Evolutionary conservation across 202 grass and related monocot species (phyloP).

Genomic region (Panicum virgatum): DNA sequence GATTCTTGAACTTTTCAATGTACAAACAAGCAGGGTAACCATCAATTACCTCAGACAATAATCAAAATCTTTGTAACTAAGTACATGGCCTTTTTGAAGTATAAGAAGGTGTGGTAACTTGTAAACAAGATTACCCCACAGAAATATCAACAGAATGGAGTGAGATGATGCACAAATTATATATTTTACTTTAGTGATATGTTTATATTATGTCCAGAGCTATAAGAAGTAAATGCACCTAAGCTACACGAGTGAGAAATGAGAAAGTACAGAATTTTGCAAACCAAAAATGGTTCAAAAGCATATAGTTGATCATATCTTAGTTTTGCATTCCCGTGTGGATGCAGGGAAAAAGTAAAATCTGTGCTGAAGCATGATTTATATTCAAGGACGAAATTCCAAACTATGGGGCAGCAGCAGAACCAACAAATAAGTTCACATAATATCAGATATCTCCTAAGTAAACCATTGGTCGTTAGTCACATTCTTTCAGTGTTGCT

Average conservation of each 20-base stretch:
- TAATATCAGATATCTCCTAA: neutral
- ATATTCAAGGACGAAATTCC: neutral
- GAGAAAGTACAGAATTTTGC: conserved; percentile 4
- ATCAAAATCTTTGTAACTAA: neutral
- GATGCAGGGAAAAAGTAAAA: conserved; percentile 12
- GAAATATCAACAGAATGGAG: neutral
- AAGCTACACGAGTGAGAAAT: neutral
- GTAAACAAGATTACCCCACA: neutral
- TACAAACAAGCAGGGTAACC: conserved; percentile 11
- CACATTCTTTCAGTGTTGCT: neutral
- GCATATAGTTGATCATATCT: conserved; percentile 4
- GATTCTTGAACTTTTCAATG: neutral
- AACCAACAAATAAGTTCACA: conserved; percentile 16
- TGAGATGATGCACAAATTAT: neutral
- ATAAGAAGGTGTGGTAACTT: neutral
- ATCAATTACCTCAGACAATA: conserved; percentile 3
- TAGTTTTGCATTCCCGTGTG: conserved; percentile 6
- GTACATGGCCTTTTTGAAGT: neutral
- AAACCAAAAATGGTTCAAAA: conserved; percentile 16
- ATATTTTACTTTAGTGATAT: neutral
- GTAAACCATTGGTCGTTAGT: conserved; percentile 21
- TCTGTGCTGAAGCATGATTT: neutral
- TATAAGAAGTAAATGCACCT: neutral
- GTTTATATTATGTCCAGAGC: neutral
- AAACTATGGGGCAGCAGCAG: neutral